Percentiles rank a stretch among this genome's conserved stretches.
These are phyloP conservation scores for Coniochaeta sp. DNA, from an alignment of 2,329 filamentous ascomycete genomes.

Conservation along the genomic window DNA sequence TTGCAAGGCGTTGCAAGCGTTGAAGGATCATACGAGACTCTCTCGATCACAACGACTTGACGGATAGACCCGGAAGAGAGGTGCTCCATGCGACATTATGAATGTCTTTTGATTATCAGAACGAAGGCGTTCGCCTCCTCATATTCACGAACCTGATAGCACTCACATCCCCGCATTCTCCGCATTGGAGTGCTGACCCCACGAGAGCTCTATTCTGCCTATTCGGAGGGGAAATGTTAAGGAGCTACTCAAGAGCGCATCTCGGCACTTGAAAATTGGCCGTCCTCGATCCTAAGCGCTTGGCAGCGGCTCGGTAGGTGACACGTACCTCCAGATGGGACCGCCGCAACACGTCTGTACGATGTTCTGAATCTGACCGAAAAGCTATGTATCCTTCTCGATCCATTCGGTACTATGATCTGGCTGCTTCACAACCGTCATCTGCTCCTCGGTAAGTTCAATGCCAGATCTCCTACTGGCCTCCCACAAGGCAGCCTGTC, in stretches of 20 bases:
- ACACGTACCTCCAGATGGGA: not conserved
- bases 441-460: not conserved
- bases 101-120: not conserved
- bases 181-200: not conserved
- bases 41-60: not conserved
- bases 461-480: not conserved
- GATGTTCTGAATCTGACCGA: not conserved
- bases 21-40: not conserved
- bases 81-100: not conserved
- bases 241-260: not conserved
- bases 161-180: not conserved
- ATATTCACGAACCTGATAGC: not conserved
- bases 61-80: not conserved
- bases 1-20: no score
- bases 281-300: not conserved
- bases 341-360: not conserved
- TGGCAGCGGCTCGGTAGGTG: not conserved
- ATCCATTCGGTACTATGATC: slow-evolving; percentile 1
- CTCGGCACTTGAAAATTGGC: not conserved
- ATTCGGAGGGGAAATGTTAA: not conserved
- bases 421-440: not conserved
- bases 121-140: not conserved
- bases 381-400: not conserved
- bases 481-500: slow-evolving; percentile 2
- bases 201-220: not conserved